Evolutionary conservation across 2,329 filamentous ascomycete genomes (phyloP).

Genomic region (Claviceps purpurea): DNA sequence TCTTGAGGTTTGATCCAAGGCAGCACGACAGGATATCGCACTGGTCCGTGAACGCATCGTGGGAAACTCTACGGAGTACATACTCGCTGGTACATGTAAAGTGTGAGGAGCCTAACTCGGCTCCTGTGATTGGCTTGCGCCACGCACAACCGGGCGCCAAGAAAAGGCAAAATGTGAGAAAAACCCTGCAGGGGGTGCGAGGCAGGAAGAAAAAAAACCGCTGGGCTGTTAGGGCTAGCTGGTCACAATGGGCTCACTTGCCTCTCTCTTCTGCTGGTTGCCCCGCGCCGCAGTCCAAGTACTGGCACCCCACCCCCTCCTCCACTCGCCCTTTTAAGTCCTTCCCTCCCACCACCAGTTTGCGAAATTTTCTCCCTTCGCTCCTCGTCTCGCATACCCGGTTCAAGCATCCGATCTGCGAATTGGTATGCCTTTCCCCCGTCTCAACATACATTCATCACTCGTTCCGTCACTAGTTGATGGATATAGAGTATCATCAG

Average conservation of each 20-base stretch:
- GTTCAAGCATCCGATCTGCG: slow-evolving; percentile 31
- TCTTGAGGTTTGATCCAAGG: neutral
- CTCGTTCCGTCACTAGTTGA: neutral
- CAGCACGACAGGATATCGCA: neutral
- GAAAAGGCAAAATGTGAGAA: slow-evolving; percentile 4
- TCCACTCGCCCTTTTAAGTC: slow-evolving; percentile 23
- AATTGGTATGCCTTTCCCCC: slow-evolving; percentile 20
- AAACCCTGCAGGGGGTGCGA: slow-evolving; percentile 8
- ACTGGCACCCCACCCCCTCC: slow-evolving; percentile 16
- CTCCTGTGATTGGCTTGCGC: slow-evolving; percentile 7
- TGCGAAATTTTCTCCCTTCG: slow-evolving; percentile 22
- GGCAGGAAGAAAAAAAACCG: slow-evolving; percentile 13
- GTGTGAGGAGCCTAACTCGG: neutral
- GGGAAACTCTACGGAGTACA: too few species aligned
- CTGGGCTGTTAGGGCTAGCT: slow-evolving; percentile 22
- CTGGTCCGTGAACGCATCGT: too few species aligned
- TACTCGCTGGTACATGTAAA: neutral
- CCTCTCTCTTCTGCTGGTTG: slow-evolving; percentile 14
- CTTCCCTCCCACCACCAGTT: slow-evolving; percentile 23
- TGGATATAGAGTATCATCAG: neutral
- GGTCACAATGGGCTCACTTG: neutral
- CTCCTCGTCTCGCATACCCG: slow-evolving; percentile 31
- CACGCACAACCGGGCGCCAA: slow-evolving; percentile 3
- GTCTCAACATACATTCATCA: neutral
- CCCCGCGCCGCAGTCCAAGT: slow-evolving; percentile 20